A percentile compares a stretch with the other conserved stretches of the same genome.
These are phyloP conservation scores for Mrakia gelida DNA, from an alignment of 768 basidiomycete genomes.

Conservation along the genomic window DNA sequence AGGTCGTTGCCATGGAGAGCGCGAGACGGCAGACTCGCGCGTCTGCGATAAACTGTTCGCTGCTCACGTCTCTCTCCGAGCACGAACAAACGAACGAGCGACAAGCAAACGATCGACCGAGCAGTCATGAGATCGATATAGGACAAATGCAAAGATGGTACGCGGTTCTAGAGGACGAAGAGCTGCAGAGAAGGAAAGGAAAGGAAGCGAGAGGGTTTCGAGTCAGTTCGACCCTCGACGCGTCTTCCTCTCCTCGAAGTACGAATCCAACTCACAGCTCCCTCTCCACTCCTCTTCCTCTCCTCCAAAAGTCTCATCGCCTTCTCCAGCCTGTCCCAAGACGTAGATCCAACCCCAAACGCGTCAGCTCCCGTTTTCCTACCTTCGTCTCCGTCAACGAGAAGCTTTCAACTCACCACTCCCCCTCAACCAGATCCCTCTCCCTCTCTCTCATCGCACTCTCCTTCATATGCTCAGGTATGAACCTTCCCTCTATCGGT, in stretches of 20 bases:
- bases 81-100: no score
- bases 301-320: not conserved
- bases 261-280: not conserved
- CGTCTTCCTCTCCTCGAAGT: not conserved
- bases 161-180: not conserved
- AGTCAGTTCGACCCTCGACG: not conserved
- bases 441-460: slow-evolving; percentile 8
- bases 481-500: slow-evolving; percentile 12
- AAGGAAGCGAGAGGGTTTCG: not conserved
- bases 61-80: no score
- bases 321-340: not conserved
- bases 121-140: no score
- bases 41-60: no score
- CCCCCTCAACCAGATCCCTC: not conserved
- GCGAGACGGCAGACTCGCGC: no score
- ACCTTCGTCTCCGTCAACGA: no score
- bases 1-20: no score
- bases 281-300: not conserved
- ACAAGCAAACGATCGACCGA: no score
- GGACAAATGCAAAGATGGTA: no score
- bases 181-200: not conserved
- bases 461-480: slow-evolving; percentile 11
- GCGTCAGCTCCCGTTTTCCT: not conserved
- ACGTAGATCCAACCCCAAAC: not conserved
- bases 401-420: slow-evolving; percentile 1